Conservation (phyloP, 1,284 basidiomycete genomes). For the Ustilago cynodontis region DNA sequence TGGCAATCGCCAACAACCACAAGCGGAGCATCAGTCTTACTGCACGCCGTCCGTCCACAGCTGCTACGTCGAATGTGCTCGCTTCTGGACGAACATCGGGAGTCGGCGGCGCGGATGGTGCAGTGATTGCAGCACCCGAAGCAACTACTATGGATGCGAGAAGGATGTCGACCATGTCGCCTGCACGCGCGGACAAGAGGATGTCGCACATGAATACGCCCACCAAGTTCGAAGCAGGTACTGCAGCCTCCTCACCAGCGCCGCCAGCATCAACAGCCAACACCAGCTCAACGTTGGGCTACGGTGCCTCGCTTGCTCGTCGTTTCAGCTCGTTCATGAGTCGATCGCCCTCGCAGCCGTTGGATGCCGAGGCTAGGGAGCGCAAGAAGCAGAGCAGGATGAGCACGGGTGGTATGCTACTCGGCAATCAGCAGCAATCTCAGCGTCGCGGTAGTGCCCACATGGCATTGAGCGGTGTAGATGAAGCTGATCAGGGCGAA, state of each 20-base stretch:
- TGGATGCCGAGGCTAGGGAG: conserved; percentile 55
- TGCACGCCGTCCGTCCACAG: conserved; percentile 27
- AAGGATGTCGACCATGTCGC: conserved; percentile 33
- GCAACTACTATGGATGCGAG: conserved; percentile 12
- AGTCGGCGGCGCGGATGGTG: conserved; percentile 5
- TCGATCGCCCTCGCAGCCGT: conserved; percentile 55
- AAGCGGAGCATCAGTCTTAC: conserved; percentile 57
- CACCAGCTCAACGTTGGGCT: conserved; percentile 40
- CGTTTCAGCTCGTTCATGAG: conserved; percentile 64
- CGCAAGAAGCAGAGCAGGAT: conserved; percentile 59
- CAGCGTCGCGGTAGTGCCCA: conserved; percentile 40
- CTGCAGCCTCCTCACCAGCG: conserved; percentile 20
- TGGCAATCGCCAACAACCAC: conserved; percentile 50
- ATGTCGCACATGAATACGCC: conserved; percentile 22
- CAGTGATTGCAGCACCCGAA: conserved; percentile 12
- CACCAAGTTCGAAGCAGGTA: conserved; percentile 19
- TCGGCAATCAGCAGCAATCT: conserved; percentile 15
- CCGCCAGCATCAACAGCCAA: conserved; percentile 27
- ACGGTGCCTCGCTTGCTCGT: conserved; percentile 53
- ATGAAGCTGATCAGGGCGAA: conserved; percentile 25
- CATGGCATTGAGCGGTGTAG: conserved; percentile 31
- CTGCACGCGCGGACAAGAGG: conserved; percentile 24
- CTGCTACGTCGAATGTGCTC: conserved; percentile 4
- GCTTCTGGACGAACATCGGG: conserved; percentile 13
- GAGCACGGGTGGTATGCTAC: conserved; percentile 58